Conservation (phyloP, 2,329 filamentous ascomycete species). For the Talaromyces pinophilus region DNA sequence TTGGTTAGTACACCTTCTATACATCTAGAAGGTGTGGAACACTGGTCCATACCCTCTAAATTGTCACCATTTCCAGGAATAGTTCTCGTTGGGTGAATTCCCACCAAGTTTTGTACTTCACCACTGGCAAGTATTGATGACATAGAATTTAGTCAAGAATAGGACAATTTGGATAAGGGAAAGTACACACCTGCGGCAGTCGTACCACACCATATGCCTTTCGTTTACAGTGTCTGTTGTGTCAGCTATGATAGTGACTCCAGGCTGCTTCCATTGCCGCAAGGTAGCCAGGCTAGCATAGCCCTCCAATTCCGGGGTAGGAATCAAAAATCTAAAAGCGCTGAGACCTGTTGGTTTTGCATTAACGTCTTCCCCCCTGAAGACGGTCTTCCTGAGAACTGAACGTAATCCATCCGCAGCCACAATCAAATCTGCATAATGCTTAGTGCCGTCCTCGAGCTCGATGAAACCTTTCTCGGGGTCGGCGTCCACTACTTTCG, state of each 20-base stretch:
- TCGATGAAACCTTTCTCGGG: conserved; percentile 25
- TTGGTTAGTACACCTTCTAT: neutral
- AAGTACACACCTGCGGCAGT: conserved; percentile 30
- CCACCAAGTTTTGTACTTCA: conserved; percentile 35
- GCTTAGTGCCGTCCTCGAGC: conserved; percentile 27
- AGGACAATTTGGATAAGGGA: neutral
- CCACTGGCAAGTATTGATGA: conserved; percentile 24
- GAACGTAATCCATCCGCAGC: conserved; percentile 37
- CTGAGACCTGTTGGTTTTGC: conserved; percentile 25
- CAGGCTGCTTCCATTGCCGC: conserved; percentile 26
- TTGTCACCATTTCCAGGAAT: conserved; percentile 12
- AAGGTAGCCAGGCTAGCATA: conserved; percentile 41
- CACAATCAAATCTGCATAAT: conserved; percentile 35
- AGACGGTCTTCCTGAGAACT: conserved; percentile 22
- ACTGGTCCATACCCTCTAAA: conserved; percentile 21
- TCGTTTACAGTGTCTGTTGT: conserved; percentile 22
- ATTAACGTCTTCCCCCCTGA: conserved; percentile 12
- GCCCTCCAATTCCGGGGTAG: conserved; percentile 32
- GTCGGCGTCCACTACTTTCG: conserved; percentile 30
- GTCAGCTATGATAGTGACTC: conserved; percentile 28
- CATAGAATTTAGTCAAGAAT: neutral
- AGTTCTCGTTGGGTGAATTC: conserved; percentile 26
- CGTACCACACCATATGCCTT: conserved; percentile 36
- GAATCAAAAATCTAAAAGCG: conserved; percentile 32
- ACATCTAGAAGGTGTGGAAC: neutral